Conservation (phyloP, 2,329 filamentous ascomycete species). For the Pseudogymnoascus sp. region DNA sequence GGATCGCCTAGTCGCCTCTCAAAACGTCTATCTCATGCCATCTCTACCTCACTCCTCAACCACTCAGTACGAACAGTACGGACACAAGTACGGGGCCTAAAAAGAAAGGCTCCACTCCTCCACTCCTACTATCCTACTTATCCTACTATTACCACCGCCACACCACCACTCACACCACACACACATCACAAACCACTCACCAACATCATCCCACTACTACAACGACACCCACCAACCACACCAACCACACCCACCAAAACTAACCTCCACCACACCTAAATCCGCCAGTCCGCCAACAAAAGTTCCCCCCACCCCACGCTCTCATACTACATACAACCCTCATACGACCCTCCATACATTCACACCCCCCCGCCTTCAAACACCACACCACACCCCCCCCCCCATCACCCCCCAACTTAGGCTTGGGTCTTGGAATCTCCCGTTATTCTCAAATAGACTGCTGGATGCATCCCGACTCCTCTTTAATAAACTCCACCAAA, state of each 20-base stretch:
- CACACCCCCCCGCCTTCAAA: neutral
- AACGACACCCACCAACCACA: neutral
- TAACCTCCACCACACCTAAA: no score
- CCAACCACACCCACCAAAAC: neutral
- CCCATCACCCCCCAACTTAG: neutral
- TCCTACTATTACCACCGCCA: neutral
- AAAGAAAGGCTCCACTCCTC: neutral
- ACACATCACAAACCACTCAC: neutral
- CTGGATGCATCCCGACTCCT: neutral
- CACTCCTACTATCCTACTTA: neutral
- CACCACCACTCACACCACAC: neutral
- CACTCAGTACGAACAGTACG: no score
- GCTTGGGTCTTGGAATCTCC: neutral
- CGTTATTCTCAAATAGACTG: conserved; percentile 1
- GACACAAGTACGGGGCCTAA: neutral
- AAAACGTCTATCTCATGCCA: neutral
- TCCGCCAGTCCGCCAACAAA: neutral
- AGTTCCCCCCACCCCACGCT: neutral
- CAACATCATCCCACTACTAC: neutral
- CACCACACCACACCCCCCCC: neutral
- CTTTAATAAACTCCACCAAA: neutral
- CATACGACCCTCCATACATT: neutral
- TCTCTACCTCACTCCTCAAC: no score
- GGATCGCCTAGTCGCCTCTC: neutral
- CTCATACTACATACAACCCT: neutral